Base-by-base conservation (phyloP, 2,329 filamentous ascomycete genomes). In the Apiospora marii region DNA sequence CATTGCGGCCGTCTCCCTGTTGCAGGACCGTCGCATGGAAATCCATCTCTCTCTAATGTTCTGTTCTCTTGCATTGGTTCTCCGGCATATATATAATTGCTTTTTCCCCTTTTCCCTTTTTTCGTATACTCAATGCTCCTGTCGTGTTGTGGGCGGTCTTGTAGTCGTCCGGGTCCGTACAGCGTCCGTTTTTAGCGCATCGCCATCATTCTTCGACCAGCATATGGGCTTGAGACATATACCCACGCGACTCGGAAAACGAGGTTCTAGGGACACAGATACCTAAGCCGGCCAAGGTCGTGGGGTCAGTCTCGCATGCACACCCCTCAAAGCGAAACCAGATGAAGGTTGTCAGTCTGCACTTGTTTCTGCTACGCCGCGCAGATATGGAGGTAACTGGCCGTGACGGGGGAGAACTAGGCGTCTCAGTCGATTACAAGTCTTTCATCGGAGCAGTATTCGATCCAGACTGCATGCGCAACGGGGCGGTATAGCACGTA, bases 11-110 rank as follows among this genome's bases (percentile, higher is more conserved):
- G 53, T 72, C 75, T 71, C 71, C 73, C 27, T 72, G 74, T 67
- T 77, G 77, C 68, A 80, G 73, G 68, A 78, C 77, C 16, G 77
- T 79, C 75, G 78, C 78, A 72, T 77, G 77, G 73, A 79, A 80
- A 74, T 73, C 70, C 70, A 76, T 76, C 19, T 69, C 41, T 68
- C 72, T 68, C 73, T 71, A 74, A 34, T 34, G 71, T 69, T 53
- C 43, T 64, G 74, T 22, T 70, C 68, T 70, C 27, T 67, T 49
- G 71, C 71, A 58, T 41, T 69, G 48, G 61, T 68, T 68, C 61
- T 30, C 68, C 24, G 22, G 67, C 30, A 14, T 27, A 68, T 48
- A 46, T 27, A 27, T 48, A 46, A 30, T 68, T 48, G n/a, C 44
- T 68, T 68, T 68, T 30, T 44, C 13, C 2, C n/a, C 41, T n/a